Evolutionary conservation across 345 rosid species (phyloP).

Genomic region (Gossypium turneri): DNA sequence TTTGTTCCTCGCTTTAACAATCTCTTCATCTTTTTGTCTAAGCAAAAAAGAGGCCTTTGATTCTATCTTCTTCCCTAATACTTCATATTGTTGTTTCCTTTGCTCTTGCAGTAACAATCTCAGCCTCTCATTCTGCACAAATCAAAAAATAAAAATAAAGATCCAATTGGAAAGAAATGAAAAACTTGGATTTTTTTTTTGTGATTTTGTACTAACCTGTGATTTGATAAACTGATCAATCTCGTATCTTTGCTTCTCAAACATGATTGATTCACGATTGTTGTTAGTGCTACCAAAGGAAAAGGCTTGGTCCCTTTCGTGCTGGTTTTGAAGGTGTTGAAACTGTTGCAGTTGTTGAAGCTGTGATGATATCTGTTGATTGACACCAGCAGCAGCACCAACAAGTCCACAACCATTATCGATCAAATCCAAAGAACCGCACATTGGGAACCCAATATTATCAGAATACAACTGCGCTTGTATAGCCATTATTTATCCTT

Average conservation of each 20-base stretch:
- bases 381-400: conserved; percentile 21
- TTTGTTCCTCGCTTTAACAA: conserved; percentile 43
- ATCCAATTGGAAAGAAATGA: neutral
- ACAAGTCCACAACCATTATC: conserved; percentile 32
- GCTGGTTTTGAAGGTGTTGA: conserved; percentile 30
- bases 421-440: conserved; percentile 40
- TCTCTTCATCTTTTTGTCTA: conserved; percentile 57
- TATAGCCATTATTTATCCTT: conserved; percentile 50
- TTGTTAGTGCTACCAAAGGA: conserved; percentile 11
- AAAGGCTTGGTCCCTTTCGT: conserved; percentile 29
- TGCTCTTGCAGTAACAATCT: conserved; percentile 49
- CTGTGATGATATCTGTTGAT: conserved; percentile 24
- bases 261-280: conserved; percentile 9
- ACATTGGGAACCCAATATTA: conserved; percentile 35
- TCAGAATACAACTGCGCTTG: conserved; percentile 57
- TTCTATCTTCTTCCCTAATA: conserved; percentile 39
- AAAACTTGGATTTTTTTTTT: neutral
- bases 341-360: conserved; percentile 24
- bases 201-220: conserved; percentile 44
- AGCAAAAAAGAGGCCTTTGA: conserved; percentile 33
- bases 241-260: conserved; percentile 54
- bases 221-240: conserved; percentile 49
- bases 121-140: conserved; percentile 50
- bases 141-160: neutral
- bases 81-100: conserved; percentile 42